Base-by-base conservation (phyloP, 225 moss, liverwort and hornwort genomes). In the Sphagnum contortum region DNA sequence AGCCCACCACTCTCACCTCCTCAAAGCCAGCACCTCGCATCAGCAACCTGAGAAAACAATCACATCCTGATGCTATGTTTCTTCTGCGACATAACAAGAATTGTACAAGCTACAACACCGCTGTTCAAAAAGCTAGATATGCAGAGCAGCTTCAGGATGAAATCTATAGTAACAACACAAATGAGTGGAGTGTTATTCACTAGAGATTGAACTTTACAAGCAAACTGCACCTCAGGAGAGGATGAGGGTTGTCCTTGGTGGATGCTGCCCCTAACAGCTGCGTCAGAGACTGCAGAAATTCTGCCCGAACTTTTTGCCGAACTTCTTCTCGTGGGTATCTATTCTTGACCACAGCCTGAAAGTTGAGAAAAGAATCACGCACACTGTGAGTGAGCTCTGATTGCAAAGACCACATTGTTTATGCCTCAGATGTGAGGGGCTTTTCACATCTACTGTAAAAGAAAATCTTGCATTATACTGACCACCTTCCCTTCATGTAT, bases 1-100 rank as follows among this genome's bases (percentile, higher is more conserved):
- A 99, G 71, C 87, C 98, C 59, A 93, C 91, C 62, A 99, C 98
- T 78, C 98, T 81, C 69, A 91, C 98, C 75, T 99, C 98, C 77
- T 93, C 98, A 69, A 91, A 99, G 64, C 98, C 98, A 79, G 91
- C 93, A 65, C 98, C 98, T 89, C 93, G 98, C 96, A 90, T 88
- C 58, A 96, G 83, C 75, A 96, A 80, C 80, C 95, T 96, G 64
- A 53, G 75, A 65, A 71, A 29, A 11, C 14, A 48, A 64, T 12
- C 45, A 76, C 68, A 66, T 55, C 60, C 58, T 60, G 14, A 13
- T 12, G 3, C 44, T 6, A 58, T 6, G n/a, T 13, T 13, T 13
- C 29, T 44, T 5, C 14, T 53, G 10, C 1, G 8, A 13, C 44
- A 58, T 58, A 13, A 13, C 53, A 58, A 44, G 12, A 13, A 7